Percentiles rank a stretch among this genome's conserved stretches.
Conservation (phyloP, 2,329 filamentous ascomycete species). For the Aaosphaeria pasadenensis region DNA sequence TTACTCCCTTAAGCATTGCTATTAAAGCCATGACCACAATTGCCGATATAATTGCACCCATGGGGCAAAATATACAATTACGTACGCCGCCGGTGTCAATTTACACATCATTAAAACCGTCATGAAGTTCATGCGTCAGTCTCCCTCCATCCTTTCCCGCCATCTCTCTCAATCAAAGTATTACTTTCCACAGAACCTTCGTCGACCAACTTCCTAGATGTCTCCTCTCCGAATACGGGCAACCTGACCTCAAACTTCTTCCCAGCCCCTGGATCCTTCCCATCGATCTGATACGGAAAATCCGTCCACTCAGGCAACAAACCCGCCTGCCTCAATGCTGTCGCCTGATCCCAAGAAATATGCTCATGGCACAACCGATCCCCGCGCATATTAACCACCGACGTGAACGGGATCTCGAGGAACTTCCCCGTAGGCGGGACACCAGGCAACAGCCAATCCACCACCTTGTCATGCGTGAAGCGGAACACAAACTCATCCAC, state of each 20-base stretch:
- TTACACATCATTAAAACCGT: too few species aligned
- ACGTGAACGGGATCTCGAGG: slow-evolving; percentile 61
- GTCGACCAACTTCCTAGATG: slow-evolving; percentile 50
- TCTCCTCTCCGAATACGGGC: slow-evolving; percentile 59
- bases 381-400: slow-evolving; percentile 65
- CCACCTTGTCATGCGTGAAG: slow-evolving; percentile 27
- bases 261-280: slow-evolving; percentile 31
- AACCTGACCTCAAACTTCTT: slow-evolving; percentile 57
- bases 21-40: too few species aligned
- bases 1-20: too few species aligned
- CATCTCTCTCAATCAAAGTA: slow-evolving; percentile 47
- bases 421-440: slow-evolving; percentile 27
- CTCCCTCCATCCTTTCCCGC: slow-evolving; percentile 21
- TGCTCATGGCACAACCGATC: slow-evolving; percentile 69
- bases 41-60: too few species aligned
- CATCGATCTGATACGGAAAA: slow-evolving; percentile 46
- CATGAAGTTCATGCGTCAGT: slow-evolving; percentile 11
- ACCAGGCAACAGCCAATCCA: slow-evolving; percentile 36
- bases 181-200: slow-evolving; percentile 54
- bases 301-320: slow-evolving; percentile 63
- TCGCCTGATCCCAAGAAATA: slow-evolving; percentile 68
- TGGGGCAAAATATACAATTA: too few species aligned
- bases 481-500: slow-evolving; percentile 37
- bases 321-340: slow-evolving; percentile 59
- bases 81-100: too few species aligned